Conservation (phyloP, 169 alveolate genomes). For the Eimeria necatrix region DNA sequence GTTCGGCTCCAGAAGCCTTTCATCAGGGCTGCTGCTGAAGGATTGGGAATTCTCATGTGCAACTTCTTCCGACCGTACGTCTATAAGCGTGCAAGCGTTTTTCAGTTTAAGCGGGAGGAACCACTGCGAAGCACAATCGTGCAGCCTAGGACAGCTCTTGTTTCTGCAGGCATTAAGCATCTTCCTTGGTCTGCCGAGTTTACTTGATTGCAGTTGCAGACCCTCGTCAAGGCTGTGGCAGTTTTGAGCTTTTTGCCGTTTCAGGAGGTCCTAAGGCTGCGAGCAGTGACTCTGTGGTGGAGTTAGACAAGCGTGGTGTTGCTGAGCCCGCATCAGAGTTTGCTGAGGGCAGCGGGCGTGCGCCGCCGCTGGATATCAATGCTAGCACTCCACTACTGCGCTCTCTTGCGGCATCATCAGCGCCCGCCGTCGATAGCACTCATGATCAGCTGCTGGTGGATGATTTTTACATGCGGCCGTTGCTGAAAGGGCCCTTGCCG, state of each 20-base stretch:
- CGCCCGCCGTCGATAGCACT: conserved; percentile 52
- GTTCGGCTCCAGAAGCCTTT: conserved; percentile 10
- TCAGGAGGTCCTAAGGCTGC: not conserved
- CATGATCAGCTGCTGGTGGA: conserved; percentile 54
- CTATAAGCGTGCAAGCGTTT: not conserved
- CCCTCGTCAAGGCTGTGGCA: not conserved
- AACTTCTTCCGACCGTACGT: not conserved
- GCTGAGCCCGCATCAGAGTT: not conserved
- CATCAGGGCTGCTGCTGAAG: not conserved
- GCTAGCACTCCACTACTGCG: conserved; percentile 68
- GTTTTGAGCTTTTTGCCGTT: not conserved
- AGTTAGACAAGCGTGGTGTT: not conserved
- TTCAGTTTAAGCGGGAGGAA: not conserved
- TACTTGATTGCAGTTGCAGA: not conserved
- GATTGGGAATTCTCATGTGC: not conserved
- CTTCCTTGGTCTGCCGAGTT: not conserved
- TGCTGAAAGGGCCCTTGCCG: conserved; percentile 2
- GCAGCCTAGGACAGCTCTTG: not conserved
- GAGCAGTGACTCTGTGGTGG: not conserved
- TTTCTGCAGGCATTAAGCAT: not conserved
- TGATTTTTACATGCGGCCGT: conserved; percentile 51
- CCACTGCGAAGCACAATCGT: not conserved
- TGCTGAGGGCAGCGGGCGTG: not conserved
- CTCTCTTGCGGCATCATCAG: conserved; percentile 63
- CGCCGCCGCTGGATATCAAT: not conserved